A percentile compares a stretch with the other conserved stretches of the same genome.
These are phyloP conservation scores for Mortierella antarctica DNA, from an alignment of 192 early-diverging fungal genomes.

Conservation along the genomic window DNA sequence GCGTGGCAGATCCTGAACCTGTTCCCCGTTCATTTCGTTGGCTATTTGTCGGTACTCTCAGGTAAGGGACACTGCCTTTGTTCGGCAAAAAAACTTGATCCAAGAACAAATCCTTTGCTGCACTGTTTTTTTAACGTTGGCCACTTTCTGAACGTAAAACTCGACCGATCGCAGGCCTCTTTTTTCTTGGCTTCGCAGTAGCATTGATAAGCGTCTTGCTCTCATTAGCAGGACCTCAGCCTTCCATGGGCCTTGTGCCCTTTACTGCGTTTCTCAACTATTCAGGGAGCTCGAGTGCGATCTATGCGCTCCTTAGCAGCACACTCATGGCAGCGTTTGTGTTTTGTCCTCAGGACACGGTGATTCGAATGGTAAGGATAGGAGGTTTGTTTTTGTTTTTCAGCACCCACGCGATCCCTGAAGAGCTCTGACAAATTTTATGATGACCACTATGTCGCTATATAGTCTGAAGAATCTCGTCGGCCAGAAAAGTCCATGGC, in stretches of 20 bases:
- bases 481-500: constrained; percentile 15
- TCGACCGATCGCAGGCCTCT: neutral
- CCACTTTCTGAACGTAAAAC: neutral
- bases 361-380: constrained; percentile 24
- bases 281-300: constrained; percentile 30
- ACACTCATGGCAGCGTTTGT: constrained; percentile 40
- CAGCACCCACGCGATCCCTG: neutral
- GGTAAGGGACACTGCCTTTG: constrained; percentile 1
- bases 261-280: constrained; percentile 46
- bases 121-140: no score
- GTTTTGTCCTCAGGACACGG: constrained; percentile 41
- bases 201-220: constrained; percentile 24
- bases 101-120: no score
- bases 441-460: neutral
- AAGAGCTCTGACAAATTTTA: neutral
- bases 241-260: constrained; percentile 18
- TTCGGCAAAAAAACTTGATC: no score
- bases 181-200: constrained; percentile 16
- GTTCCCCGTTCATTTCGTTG: constrained; percentile 17
- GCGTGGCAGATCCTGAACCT: constrained; percentile 38
- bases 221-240: constrained; percentile 11
- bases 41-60: constrained; percentile 23
- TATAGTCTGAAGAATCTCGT: constrained; percentile 34
- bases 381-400: neutral
- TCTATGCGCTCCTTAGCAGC: constrained; percentile 34